Evolutionary conservation across 225 moss, liverwort and hornwort species (phyloP), one percentile per base, ranked within the genome.

Genomic region (Rhytidiadelphus loreus): DNA sequence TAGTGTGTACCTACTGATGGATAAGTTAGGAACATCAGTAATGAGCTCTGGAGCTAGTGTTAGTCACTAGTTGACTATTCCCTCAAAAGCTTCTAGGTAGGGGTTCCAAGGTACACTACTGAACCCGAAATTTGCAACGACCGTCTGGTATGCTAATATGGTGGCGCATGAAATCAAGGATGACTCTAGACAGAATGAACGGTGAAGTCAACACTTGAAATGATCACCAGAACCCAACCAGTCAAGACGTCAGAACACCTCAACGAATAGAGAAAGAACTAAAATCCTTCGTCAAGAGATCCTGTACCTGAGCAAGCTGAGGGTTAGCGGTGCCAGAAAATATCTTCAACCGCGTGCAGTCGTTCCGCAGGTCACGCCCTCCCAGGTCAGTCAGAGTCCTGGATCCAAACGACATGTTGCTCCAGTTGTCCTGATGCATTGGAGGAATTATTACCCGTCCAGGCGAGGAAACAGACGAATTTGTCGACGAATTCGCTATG

Each of bases 321-420:
- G 92, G 88, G 79, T 98, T 98, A 52, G 97, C 98, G 16, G 95
- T 93, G 83, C 98, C 98, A 60, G 98, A 98, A 84, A 98, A 98
- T 46, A 98, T 98, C 85, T 97, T 97, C 58, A 98, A 92, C 37
- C 98, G 95, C 66, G 93, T 95, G 53, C 39, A 86, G 71, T 91
- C 94, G 33, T 91, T 92, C 57, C 90, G 90, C 57, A 94, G 66
- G n/a, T 95, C 96, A 43, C 91, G 91, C 57, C 95, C 82, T 56
- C 90, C 91, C 89, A 96, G 88, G 74, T 95, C 95, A 73, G 91
- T 81, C 88, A 95, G 83, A 48, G 93, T 87, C 92, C 85, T 93
- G 37, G 95, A 91, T 48, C 94, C 94, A 60, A 94, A 89, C 15
- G 93, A 87, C 35, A 91, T 24, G 55, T 94, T 71, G 91, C 94